A percentile compares a stretch with the other conserved stretches of the same genome.
phyloP scores from a whole-genome alignment of 306 rosid genomes.

The Cucurbita maxima region DNA sequence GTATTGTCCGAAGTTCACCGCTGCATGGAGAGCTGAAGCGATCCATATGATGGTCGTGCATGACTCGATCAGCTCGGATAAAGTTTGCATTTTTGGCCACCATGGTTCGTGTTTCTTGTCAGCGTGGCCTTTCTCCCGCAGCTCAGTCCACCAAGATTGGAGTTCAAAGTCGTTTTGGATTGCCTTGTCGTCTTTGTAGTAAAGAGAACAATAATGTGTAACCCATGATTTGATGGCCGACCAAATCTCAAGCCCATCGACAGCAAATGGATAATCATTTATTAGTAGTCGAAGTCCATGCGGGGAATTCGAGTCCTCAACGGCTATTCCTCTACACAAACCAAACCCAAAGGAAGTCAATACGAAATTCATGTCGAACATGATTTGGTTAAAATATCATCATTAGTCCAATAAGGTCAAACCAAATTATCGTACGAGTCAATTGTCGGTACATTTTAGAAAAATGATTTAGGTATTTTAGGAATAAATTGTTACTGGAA shows the following conservation, averaged over 20 bases:
- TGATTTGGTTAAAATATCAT: too few species aligned
- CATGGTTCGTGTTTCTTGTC: conserved; percentile 54
- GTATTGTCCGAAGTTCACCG: conserved; percentile 68
- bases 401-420: too few species aligned
- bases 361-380: too few species aligned
- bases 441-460: too few species aligned
- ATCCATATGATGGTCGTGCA: conserved; percentile 58
- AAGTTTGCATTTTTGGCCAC: conserved; percentile 70
- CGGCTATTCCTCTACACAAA: conserved; percentile 52
- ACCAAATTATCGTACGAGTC: too few species aligned
- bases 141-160: conserved; percentile 72
- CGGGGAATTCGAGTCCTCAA: conserved; percentile 35
- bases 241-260: conserved; percentile 74
- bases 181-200: conserved; percentile 23
- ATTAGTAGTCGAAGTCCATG: conserved; percentile 42
- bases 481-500: too few species aligned
- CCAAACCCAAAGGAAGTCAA: neutral
- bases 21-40: conserved; percentile 67
- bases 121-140: conserved; percentile 47
- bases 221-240: conserved; percentile 49
- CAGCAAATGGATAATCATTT: conserved; percentile 74
- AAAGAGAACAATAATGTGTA: conserved; percentile 40
- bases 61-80: conserved; percentile 29
- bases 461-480: too few species aligned
- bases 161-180: conserved; percentile 37